A percentile compares a stretch with the other conserved stretches of the same genome.
These are phyloP conservation scores for Gymnopilus dilepis DNA, from an alignment of 768 basidiomycete species.

Conservation along the genomic window DNA sequence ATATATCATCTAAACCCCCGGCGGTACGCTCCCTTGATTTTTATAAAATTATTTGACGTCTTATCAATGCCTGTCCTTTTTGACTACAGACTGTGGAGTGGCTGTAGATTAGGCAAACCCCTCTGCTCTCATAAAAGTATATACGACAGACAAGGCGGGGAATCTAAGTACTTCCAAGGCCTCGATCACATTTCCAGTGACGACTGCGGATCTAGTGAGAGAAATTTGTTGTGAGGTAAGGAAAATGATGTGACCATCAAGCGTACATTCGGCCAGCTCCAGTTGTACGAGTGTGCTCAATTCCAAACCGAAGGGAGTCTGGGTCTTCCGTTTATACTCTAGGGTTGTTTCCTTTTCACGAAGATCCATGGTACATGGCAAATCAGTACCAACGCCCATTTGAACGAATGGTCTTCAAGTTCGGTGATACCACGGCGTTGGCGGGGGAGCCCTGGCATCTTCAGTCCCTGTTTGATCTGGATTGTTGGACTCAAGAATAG, in stretches of 20 bases:
- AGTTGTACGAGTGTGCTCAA: not conserved
- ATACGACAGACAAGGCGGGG: not conserved
- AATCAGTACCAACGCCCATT: slow-evolving; percentile 3
- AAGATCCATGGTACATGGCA: not conserved
- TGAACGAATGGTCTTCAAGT: not conserved
- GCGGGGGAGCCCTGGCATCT: slow-evolving; percentile 8
- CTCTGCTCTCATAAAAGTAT: slow-evolving; percentile 4
- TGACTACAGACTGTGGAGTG: slow-evolving; percentile 52
- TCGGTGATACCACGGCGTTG: slow-evolving; percentile 10
- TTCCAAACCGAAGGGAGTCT: not conserved
- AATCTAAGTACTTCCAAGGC: not conserved
- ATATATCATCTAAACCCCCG: slow-evolving; percentile 97
- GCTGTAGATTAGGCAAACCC: slow-evolving; percentile 35
- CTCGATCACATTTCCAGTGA: not conserved
- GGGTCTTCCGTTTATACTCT: not conserved
- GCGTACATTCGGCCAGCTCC: not conserved
- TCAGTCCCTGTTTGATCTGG: slow-evolving; percentile 13
- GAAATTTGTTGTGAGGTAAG: not conserved
- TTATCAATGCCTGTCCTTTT: slow-evolving; percentile 17
- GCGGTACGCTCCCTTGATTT: slow-evolving; percentile 56
- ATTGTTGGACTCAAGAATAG: slow-evolving; percentile 10
- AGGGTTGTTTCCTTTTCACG: not conserved
- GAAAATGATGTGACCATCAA: not conserved
- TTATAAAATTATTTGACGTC: slow-evolving; percentile 5
- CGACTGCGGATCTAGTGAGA: slow-evolving; percentile 5